Base-by-base conservation (phyloP, 1,139 yeast species). In the Candida pseudocylindracea region DNA sequence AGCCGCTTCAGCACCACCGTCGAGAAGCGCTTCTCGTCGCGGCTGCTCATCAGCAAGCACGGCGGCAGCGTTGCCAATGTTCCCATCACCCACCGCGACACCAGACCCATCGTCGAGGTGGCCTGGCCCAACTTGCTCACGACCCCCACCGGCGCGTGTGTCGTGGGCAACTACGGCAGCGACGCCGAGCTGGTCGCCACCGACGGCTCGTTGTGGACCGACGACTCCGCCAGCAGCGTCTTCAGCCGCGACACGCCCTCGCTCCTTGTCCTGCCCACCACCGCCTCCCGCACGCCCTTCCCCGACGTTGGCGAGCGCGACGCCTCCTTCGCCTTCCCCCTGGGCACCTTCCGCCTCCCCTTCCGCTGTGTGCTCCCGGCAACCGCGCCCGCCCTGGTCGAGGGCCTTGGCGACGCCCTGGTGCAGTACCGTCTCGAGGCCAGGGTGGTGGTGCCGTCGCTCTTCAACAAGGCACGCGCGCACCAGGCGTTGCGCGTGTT, bases 151-250 rank as follows among this genome's bases (percentile, higher is more conserved):
- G 32, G 32, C 8, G 29, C 13, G 3, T 26, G 26, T 28, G n/a
- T 13, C 9, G 26, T 30, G 13, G 32, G 32, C 11, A 30, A 30
- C 15, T 30, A 30, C 11, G 32, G 32, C 10, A 26, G 10, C 12
- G 28, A 12, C 10, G 6, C 20, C 4, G 20, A 15, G 6, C 20
- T 15, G 20, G 6, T 4, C 20, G 20, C 20, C 20, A n/a, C n/a
- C n/a, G n/a, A n/a, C n/a, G 20, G 20, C 4, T 15, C 20, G 6
- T 6, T 15, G 4, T 15, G 20, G 20, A 15, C 20, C 20, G 20
- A 15, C 20, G 20, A 15, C 20, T 4, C 20, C 20, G 20, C 20
- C 20, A 15, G 20, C 20, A 15, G 20, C 6, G 20, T 15, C 6
- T 15, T 15, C 6, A 15, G 20, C 20, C 6, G 4, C 6, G 20